Evolutionary conservation across 1,139 yeast species (phyloP).

Genomic region (Candida albicans): DNA sequence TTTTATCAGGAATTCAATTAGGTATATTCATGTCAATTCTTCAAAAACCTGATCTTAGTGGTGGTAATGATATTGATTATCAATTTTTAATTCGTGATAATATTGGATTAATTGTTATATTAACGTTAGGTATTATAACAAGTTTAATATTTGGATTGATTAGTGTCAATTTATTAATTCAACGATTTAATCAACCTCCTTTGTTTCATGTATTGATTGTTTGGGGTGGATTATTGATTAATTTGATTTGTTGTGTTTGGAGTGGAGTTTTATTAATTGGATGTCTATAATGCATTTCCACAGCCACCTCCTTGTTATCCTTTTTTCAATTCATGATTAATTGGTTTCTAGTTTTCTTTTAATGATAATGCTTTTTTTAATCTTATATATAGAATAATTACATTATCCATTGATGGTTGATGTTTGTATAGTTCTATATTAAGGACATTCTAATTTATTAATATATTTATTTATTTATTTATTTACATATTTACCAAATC

Average conservation of each 20-base stretch:
- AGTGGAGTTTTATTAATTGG: constrained; percentile 11
- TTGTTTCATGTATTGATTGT: constrained; percentile 26
- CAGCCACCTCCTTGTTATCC: not conserved
- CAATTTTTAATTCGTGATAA: constrained; percentile 31
- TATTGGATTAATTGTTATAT: constrained; percentile 33
- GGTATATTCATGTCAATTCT: constrained; percentile 44
- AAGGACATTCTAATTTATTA: no score
- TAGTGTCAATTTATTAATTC: constrained; percentile 32
- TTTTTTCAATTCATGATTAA: not conserved
- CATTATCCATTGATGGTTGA: not conserved
- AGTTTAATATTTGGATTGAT: constrained; percentile 35
- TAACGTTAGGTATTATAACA: constrained; percentile 34
- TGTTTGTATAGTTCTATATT: no score
- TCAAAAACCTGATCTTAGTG: constrained; percentile 11
- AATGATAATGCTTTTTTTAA: no score
- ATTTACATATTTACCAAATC: no score
- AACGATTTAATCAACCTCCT: constrained; percentile 30
- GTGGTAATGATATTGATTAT: constrained; percentile 13
- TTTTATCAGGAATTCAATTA: constrained; percentile 43
- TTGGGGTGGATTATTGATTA: constrained; percentile 33
- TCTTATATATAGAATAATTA: not conserved
- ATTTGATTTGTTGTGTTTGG: constrained; percentile 28
- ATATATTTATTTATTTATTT: no score
- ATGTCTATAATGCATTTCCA: constrained; percentile 1
- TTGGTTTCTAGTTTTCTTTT: no score